Percentiles rank a stretch among this genome's conserved stretches.
phyloP scores from a whole-genome alignment of 768 basidiomycete species.

The Calocera viscosa region DNA sequence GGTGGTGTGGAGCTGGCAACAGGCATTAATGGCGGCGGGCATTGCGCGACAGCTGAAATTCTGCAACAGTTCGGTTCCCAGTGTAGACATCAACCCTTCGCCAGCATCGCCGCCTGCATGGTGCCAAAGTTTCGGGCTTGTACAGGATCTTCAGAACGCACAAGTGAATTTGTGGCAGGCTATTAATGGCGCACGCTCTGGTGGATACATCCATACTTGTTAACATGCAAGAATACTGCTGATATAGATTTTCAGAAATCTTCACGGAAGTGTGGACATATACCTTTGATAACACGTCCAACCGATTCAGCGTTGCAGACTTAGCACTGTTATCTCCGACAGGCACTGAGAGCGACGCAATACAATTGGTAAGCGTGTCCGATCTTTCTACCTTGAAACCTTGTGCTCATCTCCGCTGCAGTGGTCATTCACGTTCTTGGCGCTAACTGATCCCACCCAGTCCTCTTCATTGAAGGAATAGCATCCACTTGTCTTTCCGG shows the following conservation, averaged over 20 bases:
- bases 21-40: constrained; percentile 36
- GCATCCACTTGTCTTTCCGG: too few relatives aligned
- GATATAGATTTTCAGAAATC: constrained; percentile 23
- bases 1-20: constrained; percentile 34
- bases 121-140: constrained; percentile 30
- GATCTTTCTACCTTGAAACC: not conserved
- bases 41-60: constrained; percentile 31
- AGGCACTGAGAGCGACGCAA: constrained; percentile 36
- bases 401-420: constrained; percentile 14
- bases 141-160: constrained; percentile 27
- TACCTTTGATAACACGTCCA: constrained; percentile 28
- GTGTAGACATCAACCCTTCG: constrained; percentile 19
- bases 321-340: constrained; percentile 30
- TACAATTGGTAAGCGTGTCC: constrained; percentile 22
- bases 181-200: constrained; percentile 28
- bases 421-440: constrained; percentile 36
- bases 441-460: constrained; percentile 30
- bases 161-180: constrained; percentile 31
- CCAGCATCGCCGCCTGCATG: constrained; percentile 25
- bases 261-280: constrained; percentile 36
- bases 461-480: constrained; percentile 21
- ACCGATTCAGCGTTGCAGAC: constrained; percentile 31
- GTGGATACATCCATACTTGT: constrained; percentile 19
- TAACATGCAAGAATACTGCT: not conserved
- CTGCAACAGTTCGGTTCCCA: constrained; percentile 23